A percentile compares a stretch with the other conserved stretches of the same genome.
phyloP scores from a whole-genome alignment of 805 yeast species.

The Pichia eremophila region DNA sequence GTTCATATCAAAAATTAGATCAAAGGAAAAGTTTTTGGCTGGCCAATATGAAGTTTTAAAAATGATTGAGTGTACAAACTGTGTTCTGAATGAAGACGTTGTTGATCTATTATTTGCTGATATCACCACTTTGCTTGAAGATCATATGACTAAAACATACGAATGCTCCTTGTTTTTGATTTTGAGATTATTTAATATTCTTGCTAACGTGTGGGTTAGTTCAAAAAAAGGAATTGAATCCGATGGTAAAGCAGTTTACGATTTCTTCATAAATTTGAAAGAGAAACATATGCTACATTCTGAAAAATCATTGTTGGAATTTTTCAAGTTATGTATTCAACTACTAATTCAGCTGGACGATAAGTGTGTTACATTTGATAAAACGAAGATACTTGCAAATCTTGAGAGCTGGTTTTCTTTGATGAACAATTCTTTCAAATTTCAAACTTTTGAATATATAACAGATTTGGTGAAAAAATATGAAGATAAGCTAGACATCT shows the following conservation, averaged over 20 bases:
- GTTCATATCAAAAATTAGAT: constrained; percentile 4
- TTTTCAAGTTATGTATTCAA: constrained; percentile 26
- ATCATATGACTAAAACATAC: constrained; percentile 25
- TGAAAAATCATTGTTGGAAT: constrained; percentile 23
- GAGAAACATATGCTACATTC: constrained; percentile 34
- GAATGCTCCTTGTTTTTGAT: constrained; percentile 31
- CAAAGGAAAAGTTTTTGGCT: constrained; percentile 11
- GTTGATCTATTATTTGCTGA: constrained; percentile 9
- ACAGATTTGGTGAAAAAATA: neutral
- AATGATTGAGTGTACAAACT: constrained; percentile 5
- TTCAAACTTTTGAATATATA: neutral
- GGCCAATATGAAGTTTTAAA: constrained; percentile 8
- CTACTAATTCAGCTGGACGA: neutral
- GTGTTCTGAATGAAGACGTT: neutral
- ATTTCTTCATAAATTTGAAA: constrained; percentile 35
- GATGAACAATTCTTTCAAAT: constrained; percentile 4
- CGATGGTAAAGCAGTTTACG: constrained; percentile 40
- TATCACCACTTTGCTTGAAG: constrained; percentile 12
- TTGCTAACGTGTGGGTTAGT: constrained; percentile 24
- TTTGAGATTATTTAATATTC: constrained; percentile 23
- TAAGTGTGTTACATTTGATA: neutral
- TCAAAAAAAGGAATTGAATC: constrained; percentile 9
- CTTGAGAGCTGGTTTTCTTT: neutral
- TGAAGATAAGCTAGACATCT: constrained; percentile 20
- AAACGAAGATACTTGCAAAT: neutral